These are phyloP conservation scores for Daldinia concentrica DNA, from an alignment of 495 filamentous ascomycete genomes.

Conservation along the genomic window DNA sequence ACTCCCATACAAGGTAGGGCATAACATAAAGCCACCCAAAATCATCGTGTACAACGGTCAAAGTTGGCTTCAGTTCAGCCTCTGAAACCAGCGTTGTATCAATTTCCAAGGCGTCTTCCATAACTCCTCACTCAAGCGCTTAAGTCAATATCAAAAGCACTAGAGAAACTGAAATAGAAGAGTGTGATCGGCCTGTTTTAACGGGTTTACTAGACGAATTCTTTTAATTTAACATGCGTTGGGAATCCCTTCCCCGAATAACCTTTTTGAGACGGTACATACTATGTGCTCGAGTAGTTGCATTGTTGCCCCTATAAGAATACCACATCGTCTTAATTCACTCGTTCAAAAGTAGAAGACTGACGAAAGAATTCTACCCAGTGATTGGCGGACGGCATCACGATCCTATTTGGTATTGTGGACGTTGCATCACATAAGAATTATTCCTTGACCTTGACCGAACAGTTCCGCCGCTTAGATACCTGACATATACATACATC, in stretches of 20 bases:
- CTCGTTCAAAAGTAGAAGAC: too few relatives aligned
- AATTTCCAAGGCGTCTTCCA: background rate
- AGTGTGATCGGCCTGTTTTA: background rate
- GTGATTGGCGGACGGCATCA: too few relatives aligned
- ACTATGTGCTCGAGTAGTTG: background rate
- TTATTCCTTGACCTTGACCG: too few relatives aligned
- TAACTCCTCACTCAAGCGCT: background rate
- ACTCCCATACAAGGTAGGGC: slow-evolving; percentile 7
- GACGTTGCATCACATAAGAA: too few relatives aligned
- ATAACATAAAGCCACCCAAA: background rate
- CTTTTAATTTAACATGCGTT: background rate
- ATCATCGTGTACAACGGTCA: too few relatives aligned
- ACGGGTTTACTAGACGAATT: background rate
- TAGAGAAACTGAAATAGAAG: background rate
- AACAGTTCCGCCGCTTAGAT: too few relatives aligned
- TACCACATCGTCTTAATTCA: background rate
- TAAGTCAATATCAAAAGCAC: background rate
- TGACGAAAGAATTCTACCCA: too few relatives aligned
- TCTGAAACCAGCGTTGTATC: background rate
- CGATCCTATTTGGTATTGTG: too few relatives aligned
- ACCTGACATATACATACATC: background rate
- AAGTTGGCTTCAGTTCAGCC: background rate
- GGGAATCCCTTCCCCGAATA: background rate
- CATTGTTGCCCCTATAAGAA: background rate
- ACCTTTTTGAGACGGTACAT: background rate